Conservation (phyloP, 176 grass and related monocot species). For the Neostapfia colusana region DNA sequence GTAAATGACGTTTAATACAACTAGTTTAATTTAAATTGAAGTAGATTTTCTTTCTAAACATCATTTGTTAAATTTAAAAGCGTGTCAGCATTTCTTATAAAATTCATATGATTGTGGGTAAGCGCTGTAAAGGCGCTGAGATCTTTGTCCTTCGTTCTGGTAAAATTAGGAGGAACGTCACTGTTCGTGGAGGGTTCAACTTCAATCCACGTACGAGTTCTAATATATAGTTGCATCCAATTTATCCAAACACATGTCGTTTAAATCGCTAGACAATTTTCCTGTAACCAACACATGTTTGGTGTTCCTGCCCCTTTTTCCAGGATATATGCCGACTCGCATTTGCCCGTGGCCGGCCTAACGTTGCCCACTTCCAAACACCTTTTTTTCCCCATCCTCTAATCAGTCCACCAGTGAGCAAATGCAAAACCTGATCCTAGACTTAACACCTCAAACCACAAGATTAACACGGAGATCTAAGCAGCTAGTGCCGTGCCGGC, state of each 20-base stretch:
- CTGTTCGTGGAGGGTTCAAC: conserved; percentile 6
- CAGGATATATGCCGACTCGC: too few species aligned
- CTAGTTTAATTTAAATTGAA: too few species aligned
- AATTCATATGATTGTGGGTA: background rate
- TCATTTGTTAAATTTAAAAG: too few species aligned
- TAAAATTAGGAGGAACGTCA: conserved; percentile 18
- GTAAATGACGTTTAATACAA: too few species aligned
- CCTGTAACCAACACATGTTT: too few species aligned
- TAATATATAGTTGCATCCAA: background rate
- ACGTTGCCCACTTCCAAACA: background rate
- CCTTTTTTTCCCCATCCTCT: background rate
- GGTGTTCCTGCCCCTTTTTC: too few species aligned
- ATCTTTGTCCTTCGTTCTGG: background rate
- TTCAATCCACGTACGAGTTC: background rate
- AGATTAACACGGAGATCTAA: conserved; percentile 45
- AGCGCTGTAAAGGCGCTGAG: background rate
- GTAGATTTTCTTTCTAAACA: too few species aligned
- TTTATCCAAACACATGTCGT: conserved; percentile 20
- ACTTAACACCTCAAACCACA: conserved; percentile 37
- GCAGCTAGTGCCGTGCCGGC: conserved; percentile 37
- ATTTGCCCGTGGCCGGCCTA: too few species aligned
- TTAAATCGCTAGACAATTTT: too few species aligned
- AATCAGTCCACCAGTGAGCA: background rate
- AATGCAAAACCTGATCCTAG: conserved; percentile 15
- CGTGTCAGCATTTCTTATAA: background rate